Evolutionary conservation across 2,329 filamentous ascomycete genomes (phyloP), one percentile per base, ranked within the genome.

Genomic region (Aciculosporium take): DNA sequence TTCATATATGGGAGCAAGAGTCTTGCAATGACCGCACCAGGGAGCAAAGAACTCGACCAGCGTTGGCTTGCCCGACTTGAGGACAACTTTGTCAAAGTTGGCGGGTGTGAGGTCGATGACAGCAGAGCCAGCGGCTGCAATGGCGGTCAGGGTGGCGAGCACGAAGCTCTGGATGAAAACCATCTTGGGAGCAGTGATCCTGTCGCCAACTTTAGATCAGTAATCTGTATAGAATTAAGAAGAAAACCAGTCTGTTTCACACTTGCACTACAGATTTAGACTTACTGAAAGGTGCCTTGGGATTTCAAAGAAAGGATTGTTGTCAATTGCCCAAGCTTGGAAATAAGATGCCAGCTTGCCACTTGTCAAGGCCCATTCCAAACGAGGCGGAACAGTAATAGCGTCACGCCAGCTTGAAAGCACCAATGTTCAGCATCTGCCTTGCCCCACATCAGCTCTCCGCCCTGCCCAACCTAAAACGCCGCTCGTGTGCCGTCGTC

Each of bases 1-100:
- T 62, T 98, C 91, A 64, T 93, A 98, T 45, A 93, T 70, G 38
- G 91, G 93, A 13, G 91, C 91, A 27, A 98, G 82, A 57, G 69
- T 94, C 76, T 96, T 96, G 85, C 91, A 98, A 73, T 98, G 91
- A 25, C 91, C 93, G 58, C 91, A 98, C 91, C 91, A 98, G 20
- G 89, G 88, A 27, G 91, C 91, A 59, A 94, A 96, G 75, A 98
- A 98, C 63, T 96, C 88, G 53, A 96, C 87, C 21, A 98, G 79
- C 0, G 91, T 88, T 33, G 91, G 89, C 70, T 94, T 96, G 63
- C 87, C 87, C 35, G 84, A 89, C 61, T 93, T 78, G 46, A 94
- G 72, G 49, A 94, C 86, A 42, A 94, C 72, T 37, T 81, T 68
- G 69, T 96, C 89, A 62, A 98, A 98, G 71, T 95, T 98, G 54